A percentile compares a stretch with the other conserved stretches of the same genome.
These are phyloP conservation scores for Penicillium sp. DNA, from an alignment of 2,329 filamentous ascomycete species.

Conservation along the genomic window DNA sequence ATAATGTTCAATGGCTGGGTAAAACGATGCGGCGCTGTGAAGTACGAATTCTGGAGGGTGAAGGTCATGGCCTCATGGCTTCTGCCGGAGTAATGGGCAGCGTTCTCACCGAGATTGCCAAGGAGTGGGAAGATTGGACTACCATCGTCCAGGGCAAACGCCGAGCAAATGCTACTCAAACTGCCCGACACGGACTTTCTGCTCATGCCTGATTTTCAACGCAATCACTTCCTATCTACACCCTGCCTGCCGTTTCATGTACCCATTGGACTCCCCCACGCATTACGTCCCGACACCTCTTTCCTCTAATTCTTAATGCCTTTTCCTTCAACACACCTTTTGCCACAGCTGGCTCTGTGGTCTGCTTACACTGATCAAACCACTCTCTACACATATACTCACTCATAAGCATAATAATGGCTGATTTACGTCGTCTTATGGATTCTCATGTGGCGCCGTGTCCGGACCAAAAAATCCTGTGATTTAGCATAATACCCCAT, in stretches of 20 bases:
- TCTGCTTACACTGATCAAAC: neutral
- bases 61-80: slow-evolving; percentile 95
- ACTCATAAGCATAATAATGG: slow-evolving; percentile 20
- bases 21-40: slow-evolving; percentile 93
- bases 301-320: neutral
- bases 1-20: slow-evolving; percentile 92
- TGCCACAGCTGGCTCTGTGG: slow-evolving; percentile 13
- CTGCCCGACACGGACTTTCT: slow-evolving; percentile 18
- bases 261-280: neutral
- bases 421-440: slow-evolving; percentile 21
- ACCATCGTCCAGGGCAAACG: slow-evolving; percentile 52
- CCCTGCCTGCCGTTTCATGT: neutral
- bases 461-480: slow-evolving; percentile 16
- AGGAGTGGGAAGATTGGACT: slow-evolving; percentile 90
- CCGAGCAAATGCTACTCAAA: slow-evolving; percentile 28
- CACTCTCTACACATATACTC: slow-evolving; percentile 3
- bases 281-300: slow-evolving; percentile 8
- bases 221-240: neutral
- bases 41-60: slow-evolving; percentile 82
- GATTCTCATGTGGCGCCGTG: slow-evolving; percentile 18
- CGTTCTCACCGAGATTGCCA: slow-evolving; percentile 89
- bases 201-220: slow-evolving; percentile 14
- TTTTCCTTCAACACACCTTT: slow-evolving; percentile 1
- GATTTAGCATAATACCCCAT: slow-evolving; percentile 28
- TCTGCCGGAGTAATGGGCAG: slow-evolving; percentile 89